Percentiles rank a stretch among this genome's conserved stretches.
Conservation (phyloP, 371 early-diverging fungal genomes). For the Mortierella sp. region DNA sequence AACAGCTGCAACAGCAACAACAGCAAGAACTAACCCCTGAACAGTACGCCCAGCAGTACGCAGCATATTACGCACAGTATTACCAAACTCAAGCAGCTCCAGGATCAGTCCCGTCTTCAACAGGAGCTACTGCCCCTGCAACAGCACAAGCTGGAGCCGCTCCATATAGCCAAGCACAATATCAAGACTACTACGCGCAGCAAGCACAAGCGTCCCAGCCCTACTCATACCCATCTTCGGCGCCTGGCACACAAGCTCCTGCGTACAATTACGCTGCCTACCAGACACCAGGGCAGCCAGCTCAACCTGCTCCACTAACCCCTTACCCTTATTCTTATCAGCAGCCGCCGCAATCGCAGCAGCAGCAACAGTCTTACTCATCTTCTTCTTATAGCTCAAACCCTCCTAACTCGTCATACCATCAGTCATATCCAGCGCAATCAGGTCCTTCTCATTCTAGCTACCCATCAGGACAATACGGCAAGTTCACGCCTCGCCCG, state of each 20-base stretch:
- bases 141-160: constrained; percentile 7
- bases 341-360: constrained; percentile 13
- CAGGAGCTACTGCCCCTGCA: constrained; percentile 6
- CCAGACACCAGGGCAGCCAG: constrained; percentile 20
- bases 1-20: not conserved
- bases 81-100: constrained; percentile 5
- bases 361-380: constrained; percentile 18
- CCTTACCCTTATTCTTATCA: constrained; percentile 38
- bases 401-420: constrained; percentile 9
- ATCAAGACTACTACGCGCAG: constrained; percentile 44
- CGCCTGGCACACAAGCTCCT: constrained; percentile 24
- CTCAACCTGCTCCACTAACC: constrained; percentile 40
- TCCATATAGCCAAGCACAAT: constrained; percentile 19
- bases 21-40: constrained; percentile 21
- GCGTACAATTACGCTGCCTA: constrained; percentile 29
- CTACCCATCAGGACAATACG: constrained; percentile 14
- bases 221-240: constrained; percentile 23
- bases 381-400: constrained; percentile 43
- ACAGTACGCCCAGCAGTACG: constrained; percentile 52
- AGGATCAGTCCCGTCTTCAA: constrained; percentile 12
- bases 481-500: constrained; percentile 4
- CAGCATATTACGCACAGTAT: constrained; percentile 54
- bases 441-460: constrained; percentile 22
- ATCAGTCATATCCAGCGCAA: constrained; percentile 8
- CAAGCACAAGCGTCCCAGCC: constrained; percentile 18